Percentiles rank a stretch among this genome's conserved stretches.
Conservation (phyloP, 1,284 basidiomycete genomes). For the Naganishia albida region DNA sequence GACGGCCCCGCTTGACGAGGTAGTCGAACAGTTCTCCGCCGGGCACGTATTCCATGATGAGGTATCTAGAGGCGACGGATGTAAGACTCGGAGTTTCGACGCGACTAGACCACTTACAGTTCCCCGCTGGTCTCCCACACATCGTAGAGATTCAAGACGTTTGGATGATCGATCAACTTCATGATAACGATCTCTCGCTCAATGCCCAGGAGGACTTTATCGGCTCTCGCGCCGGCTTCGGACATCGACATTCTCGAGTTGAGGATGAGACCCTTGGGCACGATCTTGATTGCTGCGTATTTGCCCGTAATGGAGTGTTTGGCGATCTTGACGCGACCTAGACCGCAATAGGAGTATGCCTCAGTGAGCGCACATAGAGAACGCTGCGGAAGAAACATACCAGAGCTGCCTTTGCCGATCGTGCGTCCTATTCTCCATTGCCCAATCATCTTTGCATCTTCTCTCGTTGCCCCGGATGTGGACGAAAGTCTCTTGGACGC, state of each 20-base stretch:
- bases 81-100: neutral
- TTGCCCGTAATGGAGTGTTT: conserved; percentile 81
- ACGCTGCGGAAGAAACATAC: conserved; percentile 56
- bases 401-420: conserved; percentile 87
- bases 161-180: conserved; percentile 96
- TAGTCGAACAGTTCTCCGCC: conserved; percentile 96
- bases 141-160: conserved; percentile 89
- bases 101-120: conserved; percentile 60
- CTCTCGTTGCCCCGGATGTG: conserved; percentile 33
- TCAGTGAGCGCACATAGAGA: neutral
- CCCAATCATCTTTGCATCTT: conserved; percentile 66
- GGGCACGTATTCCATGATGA: conserved; percentile 93
- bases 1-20: conserved; percentile 76
- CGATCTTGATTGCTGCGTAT: conserved; percentile 92
- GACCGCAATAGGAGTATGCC: conserved; percentile 2
- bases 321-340: conserved; percentile 86
- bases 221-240: conserved; percentile 61
- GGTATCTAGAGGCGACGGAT: conserved; percentile 61
- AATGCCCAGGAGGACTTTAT: conserved; percentile 82
- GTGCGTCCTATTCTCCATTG: conserved; percentile 91
- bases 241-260: conserved; percentile 69
- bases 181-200: conserved; percentile 97
- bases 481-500: conserved; percentile 17
- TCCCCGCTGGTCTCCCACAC: conserved; percentile 93
- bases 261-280: conserved; percentile 74